phyloP scores from a whole-genome alignment of 2,329 filamentous ascomycete species.

The Aspergillus sp. region DNA sequence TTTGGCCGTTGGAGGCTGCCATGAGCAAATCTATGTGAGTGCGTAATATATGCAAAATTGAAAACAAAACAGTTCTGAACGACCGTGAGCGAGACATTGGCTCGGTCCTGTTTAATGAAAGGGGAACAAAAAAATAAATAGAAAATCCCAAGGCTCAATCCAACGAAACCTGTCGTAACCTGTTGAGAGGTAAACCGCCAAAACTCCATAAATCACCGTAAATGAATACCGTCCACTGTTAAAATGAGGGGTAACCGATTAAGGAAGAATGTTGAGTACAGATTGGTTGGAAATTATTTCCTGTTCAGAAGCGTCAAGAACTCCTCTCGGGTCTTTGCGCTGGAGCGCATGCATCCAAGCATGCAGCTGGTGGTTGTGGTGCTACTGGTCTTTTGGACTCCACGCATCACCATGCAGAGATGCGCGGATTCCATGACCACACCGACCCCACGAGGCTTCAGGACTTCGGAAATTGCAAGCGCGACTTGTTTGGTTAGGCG shows the following conservation, averaged over 20 bases:
- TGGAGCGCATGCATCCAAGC: conserved; percentile 90
- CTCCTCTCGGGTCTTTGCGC: conserved; percentile 92
- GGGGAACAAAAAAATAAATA: conserved; percentile 19
- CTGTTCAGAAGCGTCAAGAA: conserved; percentile 79
- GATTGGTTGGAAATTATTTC: conserved; percentile 31
- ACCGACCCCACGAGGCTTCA: conserved; percentile 90
- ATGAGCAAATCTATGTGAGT: conserved; percentile 3
- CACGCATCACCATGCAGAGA: conserved; percentile 98
- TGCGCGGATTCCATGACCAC: conserved; percentile 98
- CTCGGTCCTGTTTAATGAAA: neutral
- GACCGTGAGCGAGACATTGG: neutral
- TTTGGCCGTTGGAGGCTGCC: neutral
- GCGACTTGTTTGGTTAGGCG: conserved; percentile 95
- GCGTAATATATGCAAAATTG: neutral
- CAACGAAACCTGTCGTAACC: conserved; percentile 23
- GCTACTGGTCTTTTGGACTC: conserved; percentile 87
- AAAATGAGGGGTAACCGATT: conserved; percentile 22
- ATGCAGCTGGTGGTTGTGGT: conserved; percentile 95
- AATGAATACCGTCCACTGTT: conserved; percentile 26
- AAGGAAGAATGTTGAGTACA: conserved; percentile 15
- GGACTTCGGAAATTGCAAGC: conserved; percentile 85
- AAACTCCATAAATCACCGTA: conserved; percentile 33
- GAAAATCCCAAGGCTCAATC: conserved; percentile 23
- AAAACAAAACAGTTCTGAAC: neutral
- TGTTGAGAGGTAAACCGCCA: conserved; percentile 43